Percentiles rank a stretch among this genome's conserved stretches.
These are phyloP conservation scores for Amanita brunnescens DNA, from an alignment of 768 basidiomycete genomes.

Conservation along the genomic window DNA sequence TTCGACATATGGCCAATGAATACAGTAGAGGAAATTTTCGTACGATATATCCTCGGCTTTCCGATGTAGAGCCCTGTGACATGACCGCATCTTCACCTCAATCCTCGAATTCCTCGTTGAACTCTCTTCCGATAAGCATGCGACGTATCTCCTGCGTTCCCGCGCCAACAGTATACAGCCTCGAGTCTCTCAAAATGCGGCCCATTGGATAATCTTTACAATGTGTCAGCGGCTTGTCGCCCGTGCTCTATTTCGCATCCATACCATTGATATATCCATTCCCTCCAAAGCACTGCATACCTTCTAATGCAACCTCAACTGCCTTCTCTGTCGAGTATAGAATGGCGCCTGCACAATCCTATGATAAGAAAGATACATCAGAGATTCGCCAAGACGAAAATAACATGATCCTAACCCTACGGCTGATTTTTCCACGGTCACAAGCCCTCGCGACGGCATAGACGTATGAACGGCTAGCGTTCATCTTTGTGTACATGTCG, in stretches of 20 bases:
- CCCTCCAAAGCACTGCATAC: conserved; percentile 89
- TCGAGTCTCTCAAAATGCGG: conserved; percentile 77
- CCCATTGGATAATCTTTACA: conserved; percentile 79
- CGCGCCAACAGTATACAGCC: conserved; percentile 91
- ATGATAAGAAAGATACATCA: conserved; percentile 1
- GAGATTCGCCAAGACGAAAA: not conserved
- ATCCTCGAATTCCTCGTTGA: conserved; percentile 58
- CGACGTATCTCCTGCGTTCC: conserved; percentile 93
- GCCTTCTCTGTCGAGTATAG: conserved; percentile 89
- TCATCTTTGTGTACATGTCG: conserved; percentile 93
- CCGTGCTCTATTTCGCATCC: conserved; percentile 1
- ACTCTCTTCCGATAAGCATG: conserved; percentile 91
- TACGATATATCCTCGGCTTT: not conserved
- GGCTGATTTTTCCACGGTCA: conserved; percentile 69
- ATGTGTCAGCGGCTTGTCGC: not conserved
- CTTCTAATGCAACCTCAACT: conserved; percentile 84
- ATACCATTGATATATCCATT: conserved; percentile 93
- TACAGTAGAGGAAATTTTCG: not conserved
- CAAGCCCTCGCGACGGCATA: conserved; percentile 91
- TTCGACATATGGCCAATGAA: not conserved
- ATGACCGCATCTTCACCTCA: conserved; percentile 5
- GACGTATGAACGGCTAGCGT: conserved; percentile 82
- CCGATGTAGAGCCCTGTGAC: not conserved
- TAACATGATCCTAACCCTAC: conserved; percentile 43
- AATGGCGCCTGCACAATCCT: conserved; percentile 96